phyloP scores from a whole-genome alignment of 2,329 filamentous ascomycete species.

The Knufia fluminis region DNA sequence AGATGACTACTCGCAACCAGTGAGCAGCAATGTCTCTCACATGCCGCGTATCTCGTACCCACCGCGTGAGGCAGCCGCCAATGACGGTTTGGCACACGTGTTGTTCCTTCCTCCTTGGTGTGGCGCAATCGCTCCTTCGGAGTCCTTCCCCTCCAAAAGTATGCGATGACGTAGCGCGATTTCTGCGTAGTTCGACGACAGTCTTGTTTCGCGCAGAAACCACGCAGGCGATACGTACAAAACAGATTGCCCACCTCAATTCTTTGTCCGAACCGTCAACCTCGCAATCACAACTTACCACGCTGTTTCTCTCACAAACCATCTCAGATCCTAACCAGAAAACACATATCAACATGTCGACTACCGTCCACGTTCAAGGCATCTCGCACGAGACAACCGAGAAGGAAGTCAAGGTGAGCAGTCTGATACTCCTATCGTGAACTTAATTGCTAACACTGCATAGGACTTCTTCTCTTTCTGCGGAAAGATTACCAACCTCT shows the following conservation, averaged over 20 bases:
- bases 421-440: background rate
- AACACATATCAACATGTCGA: constrained; percentile 32
- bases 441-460: constrained; percentile 37
- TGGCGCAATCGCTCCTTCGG: too few relatives aligned
- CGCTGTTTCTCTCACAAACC: background rate
- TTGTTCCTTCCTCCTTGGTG: too few relatives aligned
- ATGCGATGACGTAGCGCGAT: too few relatives aligned
- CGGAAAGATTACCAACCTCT: constrained; percentile 81
- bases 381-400: constrained; percentile 75
- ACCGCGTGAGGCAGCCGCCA: too few relatives aligned
- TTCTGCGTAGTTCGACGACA: background rate
- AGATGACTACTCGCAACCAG: too few relatives aligned
- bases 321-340: too few relatives aligned
- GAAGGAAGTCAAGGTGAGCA: constrained; percentile 57
- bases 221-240: background rate
- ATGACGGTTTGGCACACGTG: too few relatives aligned
- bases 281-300: too few relatives aligned
- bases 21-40: too few relatives aligned
- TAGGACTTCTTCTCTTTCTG: constrained; percentile 35
- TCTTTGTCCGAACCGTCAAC: background rate
- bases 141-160: too few relatives aligned
- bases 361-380: constrained; percentile 79
- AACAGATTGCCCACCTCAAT: too few relatives aligned
- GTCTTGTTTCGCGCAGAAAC: background rate
- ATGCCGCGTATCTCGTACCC: too few relatives aligned